Evolutionary conservation across 2,329 filamentous ascomycete genomes (phyloP).

Genomic region (Chalara sp.): DNA sequence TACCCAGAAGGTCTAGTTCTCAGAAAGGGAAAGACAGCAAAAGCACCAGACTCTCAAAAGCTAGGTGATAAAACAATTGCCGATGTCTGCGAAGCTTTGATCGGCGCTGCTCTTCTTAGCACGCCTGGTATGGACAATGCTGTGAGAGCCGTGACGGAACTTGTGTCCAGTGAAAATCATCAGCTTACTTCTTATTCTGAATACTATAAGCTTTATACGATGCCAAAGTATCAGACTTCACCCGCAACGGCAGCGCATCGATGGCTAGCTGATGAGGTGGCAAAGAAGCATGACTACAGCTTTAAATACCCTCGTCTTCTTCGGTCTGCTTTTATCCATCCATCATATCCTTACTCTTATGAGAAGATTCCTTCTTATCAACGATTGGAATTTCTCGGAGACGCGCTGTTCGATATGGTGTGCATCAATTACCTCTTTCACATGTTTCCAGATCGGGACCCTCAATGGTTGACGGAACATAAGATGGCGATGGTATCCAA

Average conservation of each 20-base stretch:
- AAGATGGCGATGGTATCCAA: slow-evolving; percentile 99
- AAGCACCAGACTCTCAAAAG: slow-evolving; percentile 50
- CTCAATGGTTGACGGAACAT: slow-evolving; percentile 96
- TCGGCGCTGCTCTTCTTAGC: slow-evolving; percentile 71
- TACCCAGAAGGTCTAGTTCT: slow-evolving; percentile 77
- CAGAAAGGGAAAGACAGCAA: slow-evolving; percentile 61
- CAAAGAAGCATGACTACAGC: slow-evolving; percentile 46
- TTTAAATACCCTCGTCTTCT: slow-evolving; percentile 74
- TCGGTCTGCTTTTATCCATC: slow-evolving; percentile 80
- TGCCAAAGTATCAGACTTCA: slow-evolving; percentile 64
- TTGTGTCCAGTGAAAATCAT: slow-evolving; percentile 62
- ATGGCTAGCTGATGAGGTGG: slow-evolving; percentile 60
- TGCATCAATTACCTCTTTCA: slow-evolving; percentile 79
- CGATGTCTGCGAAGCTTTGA: slow-evolving; percentile 90
- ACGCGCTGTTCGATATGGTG: slow-evolving; percentile 79
- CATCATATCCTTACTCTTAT: slow-evolving; percentile 69
- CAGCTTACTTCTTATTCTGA: slow-evolving; percentile 62
- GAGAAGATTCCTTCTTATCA: slow-evolving; percentile 85
- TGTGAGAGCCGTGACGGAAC: slow-evolving; percentile 54
- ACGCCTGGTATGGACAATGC: slow-evolving; percentile 46
- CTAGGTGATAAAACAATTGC: slow-evolving; percentile 87
- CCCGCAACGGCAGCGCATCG: slow-evolving; percentile 58
- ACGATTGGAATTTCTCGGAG: slow-evolving; percentile 85
- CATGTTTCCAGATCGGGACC: slow-evolving; percentile 70
- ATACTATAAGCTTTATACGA: slow-evolving; percentile 62